These are phyloP conservation scores for Vitis amurensis DNA, from an alignment of 164 flowering plant genomes.

Conservation along the genomic window DNA sequence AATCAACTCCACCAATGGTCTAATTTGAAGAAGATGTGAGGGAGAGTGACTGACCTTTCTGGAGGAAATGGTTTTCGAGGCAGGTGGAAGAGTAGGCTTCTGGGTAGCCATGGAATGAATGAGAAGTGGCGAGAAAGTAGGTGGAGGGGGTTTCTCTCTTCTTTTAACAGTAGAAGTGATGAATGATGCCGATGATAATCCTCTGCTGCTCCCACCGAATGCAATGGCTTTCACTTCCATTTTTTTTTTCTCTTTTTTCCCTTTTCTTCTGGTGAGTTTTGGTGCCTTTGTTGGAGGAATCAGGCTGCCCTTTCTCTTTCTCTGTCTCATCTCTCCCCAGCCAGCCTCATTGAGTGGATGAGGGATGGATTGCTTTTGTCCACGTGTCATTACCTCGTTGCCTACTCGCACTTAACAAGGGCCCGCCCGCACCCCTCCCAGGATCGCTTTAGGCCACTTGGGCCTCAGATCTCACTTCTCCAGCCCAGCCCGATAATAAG, in stretches of 20 bases:
- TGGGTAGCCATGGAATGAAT: conserved; percentile 70
- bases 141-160: neutral
- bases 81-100: conserved; percentile 39
- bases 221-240: conserved; percentile 25
- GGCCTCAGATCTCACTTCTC: too few relatives aligned
- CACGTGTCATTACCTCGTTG: conserved; percentile 23
- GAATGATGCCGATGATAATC: neutral
- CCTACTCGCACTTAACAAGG: neutral
- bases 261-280: neutral
- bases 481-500: too few relatives aligned
- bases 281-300: neutral
- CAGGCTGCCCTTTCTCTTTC: too few relatives aligned
- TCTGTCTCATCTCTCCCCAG: neutral
- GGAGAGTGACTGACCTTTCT: conserved; percentile 39
- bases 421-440: too few relatives aligned
- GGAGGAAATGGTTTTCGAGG: conserved; percentile 46
- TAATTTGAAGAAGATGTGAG: too few relatives aligned
- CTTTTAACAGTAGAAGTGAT: conserved; percentile 3
- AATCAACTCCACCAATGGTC: too few relatives aligned
- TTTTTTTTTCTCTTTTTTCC: neutral
- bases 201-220: conserved; percentile 23
- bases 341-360: conserved; percentile 4
- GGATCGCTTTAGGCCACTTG: too few relatives aligned
- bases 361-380: conserved; percentile 18
- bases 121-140: conserved; percentile 23